phyloP scores from a whole-genome alignment of 2,329 filamentous ascomycete species.

The Onygena corvina region DNA sequence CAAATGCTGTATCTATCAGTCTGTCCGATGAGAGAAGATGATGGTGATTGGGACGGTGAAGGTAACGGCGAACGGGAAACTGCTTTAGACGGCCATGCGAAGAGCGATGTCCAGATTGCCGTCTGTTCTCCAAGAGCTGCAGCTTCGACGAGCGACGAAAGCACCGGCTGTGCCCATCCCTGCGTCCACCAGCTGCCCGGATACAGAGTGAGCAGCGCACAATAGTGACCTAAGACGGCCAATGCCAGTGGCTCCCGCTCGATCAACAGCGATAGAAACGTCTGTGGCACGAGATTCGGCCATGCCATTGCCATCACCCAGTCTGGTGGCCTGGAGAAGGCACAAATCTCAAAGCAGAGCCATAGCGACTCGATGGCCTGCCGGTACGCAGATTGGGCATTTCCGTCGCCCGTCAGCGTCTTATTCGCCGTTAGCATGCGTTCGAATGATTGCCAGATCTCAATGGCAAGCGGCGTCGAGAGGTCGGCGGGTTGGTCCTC shows the following conservation, averaged over 20 bases:
- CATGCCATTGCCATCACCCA: constrained; percentile 38
- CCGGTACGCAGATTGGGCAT: constrained; percentile 15
- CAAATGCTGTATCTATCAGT: too few relatives aligned
- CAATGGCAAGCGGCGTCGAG: background rate
- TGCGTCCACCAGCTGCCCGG: constrained; percentile 55
- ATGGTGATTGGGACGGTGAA: too few relatives aligned
- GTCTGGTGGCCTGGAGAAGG: constrained; percentile 12
- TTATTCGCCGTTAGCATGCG: background rate
- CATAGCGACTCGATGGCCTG: constrained; percentile 15
- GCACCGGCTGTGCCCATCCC: constrained; percentile 54
- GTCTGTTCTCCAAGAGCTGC: background rate
- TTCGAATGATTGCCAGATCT: background rate
- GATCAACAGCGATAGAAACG: constrained; percentile 51
- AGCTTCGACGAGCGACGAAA: constrained; percentile 26
- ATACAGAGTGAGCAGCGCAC: constrained; percentile 49
- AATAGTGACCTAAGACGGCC: constrained; percentile 53
- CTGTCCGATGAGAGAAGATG: too few relatives aligned
- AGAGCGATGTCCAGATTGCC: background rate
- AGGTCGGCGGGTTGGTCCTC: background rate
- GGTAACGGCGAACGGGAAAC: too few relatives aligned
- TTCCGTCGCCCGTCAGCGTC: constrained; percentile 3
- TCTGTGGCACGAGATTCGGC: constrained; percentile 52
- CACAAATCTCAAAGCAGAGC: constrained; percentile 14
- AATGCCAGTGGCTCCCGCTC: constrained; percentile 49
- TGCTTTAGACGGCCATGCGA: too few relatives aligned